Evolutionary conservation across 257 asterid genomes (phyloP), one percentile per base, ranked within the genome.

Genomic region (Phtheirospermum japonicum): DNA sequence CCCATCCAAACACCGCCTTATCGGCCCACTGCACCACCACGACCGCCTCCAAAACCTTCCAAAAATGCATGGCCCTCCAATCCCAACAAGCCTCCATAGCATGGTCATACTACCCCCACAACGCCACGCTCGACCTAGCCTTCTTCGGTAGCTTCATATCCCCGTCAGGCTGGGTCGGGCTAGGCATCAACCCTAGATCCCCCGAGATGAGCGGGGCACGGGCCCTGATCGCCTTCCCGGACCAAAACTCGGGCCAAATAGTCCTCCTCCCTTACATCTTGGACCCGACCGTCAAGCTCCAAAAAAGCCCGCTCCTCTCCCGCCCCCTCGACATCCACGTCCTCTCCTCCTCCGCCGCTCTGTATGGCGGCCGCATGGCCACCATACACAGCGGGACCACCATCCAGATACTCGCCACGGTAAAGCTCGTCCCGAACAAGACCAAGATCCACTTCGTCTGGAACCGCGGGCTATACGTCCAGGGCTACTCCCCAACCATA

Each of bases 111-210:
- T 88, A 83, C 46, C 79, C 95, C 14, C 93, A 77, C 68, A 92
- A 92, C 30, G 80, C 89, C 37, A 83, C 99, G 0, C 84, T 92
- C 18, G 96, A 89, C 23, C 67, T 92, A 2, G 97, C 75, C 63
- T 92, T 92, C 69, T 89, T 82, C 14, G 99, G 99, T 1, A 69
- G 69, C 61, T 92, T 92, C 76, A 92, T 86, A 7, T 92, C 99
- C 4, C 97, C 97, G 9, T 89, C 97, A 6, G 99, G 99, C 3
- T 92, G 99, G 99, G 97, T 92, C 50, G 99, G 97, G 17, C 85
- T 84, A 80, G 99, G 99, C 0, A 80, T 86, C 34, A 89, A 92
- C 76, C 97, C 96, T 0, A 85, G 72, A 7, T 75, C 99, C 0
- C 81, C 96, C 2, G 95, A 86, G 58, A 92, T 92, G 99, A 83